Evolutionary conservation across 2,329 filamentous ascomycete genomes (phyloP), one percentile per base, ranked within the genome.

Genomic region (Golovinomyces cichoracearum): DNA sequence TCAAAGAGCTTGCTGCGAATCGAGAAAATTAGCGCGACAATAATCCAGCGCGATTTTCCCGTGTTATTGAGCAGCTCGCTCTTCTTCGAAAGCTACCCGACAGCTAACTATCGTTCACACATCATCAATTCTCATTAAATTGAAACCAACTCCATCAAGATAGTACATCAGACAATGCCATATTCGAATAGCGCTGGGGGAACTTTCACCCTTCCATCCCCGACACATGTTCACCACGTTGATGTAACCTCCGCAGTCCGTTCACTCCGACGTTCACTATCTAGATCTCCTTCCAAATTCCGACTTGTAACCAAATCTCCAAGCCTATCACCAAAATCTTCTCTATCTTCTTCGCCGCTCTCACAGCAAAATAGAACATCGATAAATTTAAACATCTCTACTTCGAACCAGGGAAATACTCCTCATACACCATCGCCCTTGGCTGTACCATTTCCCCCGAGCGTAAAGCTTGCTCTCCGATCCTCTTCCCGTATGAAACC

Each of bases 281-380:
- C 86, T 50, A 75, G 85, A 57, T 94, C 88, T n/a, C 88, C 88
- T 10, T 93, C 88, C 27, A 93, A 90, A 63, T 88, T 90, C 62
- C 71, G 74, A 50, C 66, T 92, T 48, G 67, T 74, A 55, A 68
- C 65, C 12, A 62, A 59, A 50, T 59, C 60, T 26, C 57, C 60
- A 21, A 61, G 56, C 50, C 55, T 61, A 53, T 73, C 75, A 49
- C 65, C 67, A 42, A 69, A 68, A 45, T 73, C 72, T 42, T 69
- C 71, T 31, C 65, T 76, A 40, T 76, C 76, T 22, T 74, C 77
- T 25, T 71, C 70, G 21, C 66, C 69, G 49, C 65, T 69, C 52
- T 66, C 70, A 7, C 70, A 69, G 55, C 55, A 62, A 53, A 53
- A 65, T 57, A 57, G 64, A 55, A 54, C 65, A 52, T 57, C 66